These are phyloP conservation scores for Beauveria sp. DNA, from an alignment of 2,329 filamentous ascomycete species.

Conservation along the genomic window DNA sequence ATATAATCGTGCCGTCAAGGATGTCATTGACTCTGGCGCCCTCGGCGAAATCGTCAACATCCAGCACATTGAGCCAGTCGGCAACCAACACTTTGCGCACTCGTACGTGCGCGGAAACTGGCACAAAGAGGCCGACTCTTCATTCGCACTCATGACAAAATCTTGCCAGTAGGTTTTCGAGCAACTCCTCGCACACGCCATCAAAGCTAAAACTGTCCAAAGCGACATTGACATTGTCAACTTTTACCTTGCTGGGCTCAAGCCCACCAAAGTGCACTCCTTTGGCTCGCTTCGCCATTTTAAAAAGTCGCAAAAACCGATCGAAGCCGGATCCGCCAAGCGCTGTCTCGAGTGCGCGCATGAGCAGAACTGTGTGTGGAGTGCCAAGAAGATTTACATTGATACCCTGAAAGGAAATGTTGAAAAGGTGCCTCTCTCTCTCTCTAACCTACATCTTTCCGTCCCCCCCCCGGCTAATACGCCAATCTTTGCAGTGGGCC, in stretches of 20 bases:
- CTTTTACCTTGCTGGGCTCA: slow-evolving; percentile 13
- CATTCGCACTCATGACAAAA: slow-evolving; percentile 14
- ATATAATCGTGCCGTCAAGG: slow-evolving; percentile 14
- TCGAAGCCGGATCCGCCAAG: slow-evolving; percentile 9
- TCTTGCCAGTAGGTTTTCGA: slow-evolving; percentile 11
- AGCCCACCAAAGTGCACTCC: slow-evolving; percentile 14
- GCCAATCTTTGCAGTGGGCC: slow-evolving; percentile 9
- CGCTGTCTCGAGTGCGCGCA: slow-evolving; percentile 12
- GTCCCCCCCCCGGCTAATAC: not conserved
- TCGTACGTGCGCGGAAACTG: slow-evolving; percentile 16
- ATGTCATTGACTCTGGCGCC: slow-evolving; percentile 13
- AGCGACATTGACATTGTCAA: slow-evolving; percentile 15
- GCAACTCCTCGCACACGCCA: not conserved
- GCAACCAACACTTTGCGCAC: slow-evolving; percentile 15
- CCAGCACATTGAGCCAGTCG: slow-evolving; percentile 15
- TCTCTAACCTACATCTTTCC: not conserved
- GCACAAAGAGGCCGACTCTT: slow-evolving; percentile 12
- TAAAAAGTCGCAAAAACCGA: slow-evolving; percentile 14
- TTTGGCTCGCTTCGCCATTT: slow-evolving; percentile 15
- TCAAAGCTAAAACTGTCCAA: not conserved
- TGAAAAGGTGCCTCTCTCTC: slow-evolving; percentile 8
- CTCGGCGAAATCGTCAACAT: slow-evolving; percentile 16
- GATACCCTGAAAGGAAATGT: slow-evolving; percentile 12
- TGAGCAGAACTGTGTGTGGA: slow-evolving; percentile 14
- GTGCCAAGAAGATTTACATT: slow-evolving; percentile 15